These are phyloP conservation scores for Takashimella koratensis DNA, from an alignment of 1,284 basidiomycete species.

Conservation along the genomic window DNA sequence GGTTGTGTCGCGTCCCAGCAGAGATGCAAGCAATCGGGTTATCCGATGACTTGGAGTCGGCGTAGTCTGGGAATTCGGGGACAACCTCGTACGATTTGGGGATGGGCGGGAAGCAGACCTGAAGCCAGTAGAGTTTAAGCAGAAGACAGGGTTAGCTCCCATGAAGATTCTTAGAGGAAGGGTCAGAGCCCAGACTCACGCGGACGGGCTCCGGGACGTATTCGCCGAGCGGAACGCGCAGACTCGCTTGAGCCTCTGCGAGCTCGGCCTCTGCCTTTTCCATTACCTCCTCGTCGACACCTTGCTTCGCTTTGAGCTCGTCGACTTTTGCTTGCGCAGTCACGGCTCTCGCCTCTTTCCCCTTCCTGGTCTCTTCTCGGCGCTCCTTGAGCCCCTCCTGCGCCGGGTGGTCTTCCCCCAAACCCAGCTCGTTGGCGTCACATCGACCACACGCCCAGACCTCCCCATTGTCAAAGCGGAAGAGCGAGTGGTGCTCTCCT, in stretches of 20 bases:
- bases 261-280: constrained; percentile 38
- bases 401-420: constrained; percentile 58
- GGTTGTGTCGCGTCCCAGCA: constrained; percentile 73
- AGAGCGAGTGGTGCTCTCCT: constrained; percentile 83
- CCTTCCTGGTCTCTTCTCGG: constrained; percentile 37
- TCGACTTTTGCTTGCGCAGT: constrained; percentile 26
- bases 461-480: constrained; percentile 75
- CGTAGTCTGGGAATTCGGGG: constrained; percentile 47
- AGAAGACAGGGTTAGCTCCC: not conserved
- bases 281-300: constrained; percentile 25
- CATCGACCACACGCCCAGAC: constrained; percentile 79
- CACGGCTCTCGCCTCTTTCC: constrained; percentile 36
- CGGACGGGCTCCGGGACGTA: constrained; percentile 55
- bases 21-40: constrained; percentile 73
- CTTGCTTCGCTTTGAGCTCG: constrained; percentile 18
- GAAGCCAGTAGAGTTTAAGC: constrained; percentile 13
- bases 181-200: constrained; percentile 28
- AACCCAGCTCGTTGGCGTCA: constrained; percentile 73
- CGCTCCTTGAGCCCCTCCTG: constrained; percentile 52
- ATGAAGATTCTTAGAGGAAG: not conserved
- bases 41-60: constrained; percentile 43
- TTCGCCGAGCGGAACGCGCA: constrained; percentile 55
- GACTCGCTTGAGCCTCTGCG: constrained; percentile 49
- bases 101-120: constrained; percentile 62
- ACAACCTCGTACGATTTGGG: constrained; percentile 49